These are phyloP conservation scores for Pestalotiopsis sp. DNA, from an alignment of 2,329 filamentous ascomycete genomes.

Conservation along the genomic window DNA sequence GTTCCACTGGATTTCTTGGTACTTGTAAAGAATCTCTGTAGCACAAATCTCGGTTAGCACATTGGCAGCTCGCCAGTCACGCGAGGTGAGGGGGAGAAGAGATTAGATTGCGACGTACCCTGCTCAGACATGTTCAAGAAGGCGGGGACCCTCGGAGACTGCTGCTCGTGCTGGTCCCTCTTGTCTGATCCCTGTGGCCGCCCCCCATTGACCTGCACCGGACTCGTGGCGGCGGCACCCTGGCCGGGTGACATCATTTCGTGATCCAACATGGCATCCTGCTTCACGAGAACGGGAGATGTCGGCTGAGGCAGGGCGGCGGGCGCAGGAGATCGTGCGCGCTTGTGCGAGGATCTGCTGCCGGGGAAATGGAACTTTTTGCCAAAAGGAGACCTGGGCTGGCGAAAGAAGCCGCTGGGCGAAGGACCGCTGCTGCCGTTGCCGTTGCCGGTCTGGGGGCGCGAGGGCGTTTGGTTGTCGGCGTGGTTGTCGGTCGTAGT, in stretches of 20 bases:
- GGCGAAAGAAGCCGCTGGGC: conserved; percentile 14
- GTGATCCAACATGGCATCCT: conserved; percentile 33
- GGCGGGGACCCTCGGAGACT: conserved; percentile 39
- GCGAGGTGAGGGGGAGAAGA: background rate
- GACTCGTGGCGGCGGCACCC: background rate
- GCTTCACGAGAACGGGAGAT: conserved; percentile 32
- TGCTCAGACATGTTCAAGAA: conserved; percentile 51
- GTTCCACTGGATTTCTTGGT: conserved; percentile 53
- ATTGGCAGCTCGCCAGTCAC: conserved; percentile 6
- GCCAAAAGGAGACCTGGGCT: conserved; percentile 36
- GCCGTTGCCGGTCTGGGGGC: background rate
- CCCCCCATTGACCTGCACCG: conserved; percentile 8
- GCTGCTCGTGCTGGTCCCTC: conserved; percentile 19
- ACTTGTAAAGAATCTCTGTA: conserved; percentile 48
- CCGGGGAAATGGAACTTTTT: conserved; percentile 40
- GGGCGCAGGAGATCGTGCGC: conserved; percentile 42
- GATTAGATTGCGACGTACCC: conserved; percentile 12
- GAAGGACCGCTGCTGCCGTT: conserved; percentile 18
- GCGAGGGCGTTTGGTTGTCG: conserved; percentile 22
- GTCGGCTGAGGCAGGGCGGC: conserved; percentile 22
- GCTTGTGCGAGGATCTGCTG: conserved; percentile 43
- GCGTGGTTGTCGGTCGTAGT: conserved; percentile 25
- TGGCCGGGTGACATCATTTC: conserved; percentile 16
- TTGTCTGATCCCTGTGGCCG: conserved; percentile 30
- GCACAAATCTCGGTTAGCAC: background rate